Percentiles rank a stretch among this genome's conserved stretches.
These are phyloP conservation scores for Fusarium lyarnte DNA, from an alignment of 2,329 filamentous ascomycete species.

Conservation along the genomic window DNA sequence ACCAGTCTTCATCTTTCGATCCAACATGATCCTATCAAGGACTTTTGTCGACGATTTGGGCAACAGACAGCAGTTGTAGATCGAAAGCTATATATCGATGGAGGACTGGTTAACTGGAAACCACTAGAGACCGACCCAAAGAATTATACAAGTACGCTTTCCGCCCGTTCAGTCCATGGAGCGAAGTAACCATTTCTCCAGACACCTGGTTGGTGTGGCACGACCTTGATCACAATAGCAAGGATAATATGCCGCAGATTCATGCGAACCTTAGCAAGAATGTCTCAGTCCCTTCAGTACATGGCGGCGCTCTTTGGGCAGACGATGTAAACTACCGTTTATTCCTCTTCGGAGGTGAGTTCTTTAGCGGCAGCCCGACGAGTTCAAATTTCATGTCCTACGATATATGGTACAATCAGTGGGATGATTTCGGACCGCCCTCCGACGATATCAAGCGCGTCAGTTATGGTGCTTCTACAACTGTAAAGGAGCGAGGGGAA, in stretches of 20 bases:
- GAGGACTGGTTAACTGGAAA: neutral
- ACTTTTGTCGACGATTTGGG: neutral
- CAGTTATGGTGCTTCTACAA: neutral
- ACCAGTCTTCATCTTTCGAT: neutral
- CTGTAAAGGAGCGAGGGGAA: neutral
- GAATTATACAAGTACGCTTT: neutral
- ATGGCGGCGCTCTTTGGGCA: neutral
- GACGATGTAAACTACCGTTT: neutral
- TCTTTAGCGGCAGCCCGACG: neutral
- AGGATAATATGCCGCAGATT: constrained; percentile 1
- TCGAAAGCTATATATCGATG: neutral
- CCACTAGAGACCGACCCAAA: neutral
- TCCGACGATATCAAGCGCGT: neutral
- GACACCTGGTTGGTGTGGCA: neutral
- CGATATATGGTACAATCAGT: neutral
- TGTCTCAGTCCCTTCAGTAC: neutral
- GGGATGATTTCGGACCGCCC: neutral
- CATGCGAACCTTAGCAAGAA: constrained; percentile 3
- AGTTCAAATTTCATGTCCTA: neutral
- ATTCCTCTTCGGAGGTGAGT: neutral
- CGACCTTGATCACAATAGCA: neutral
- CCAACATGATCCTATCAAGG: neutral
- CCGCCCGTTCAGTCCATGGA: no score
- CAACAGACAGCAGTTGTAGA: neutral
- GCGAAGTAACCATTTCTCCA: neutral